Evolutionary conservation across 192 early-diverging fungal genomes (phyloP), one percentile per base, ranked within the genome.

Genomic region (Phycomyces nitens): DNA sequence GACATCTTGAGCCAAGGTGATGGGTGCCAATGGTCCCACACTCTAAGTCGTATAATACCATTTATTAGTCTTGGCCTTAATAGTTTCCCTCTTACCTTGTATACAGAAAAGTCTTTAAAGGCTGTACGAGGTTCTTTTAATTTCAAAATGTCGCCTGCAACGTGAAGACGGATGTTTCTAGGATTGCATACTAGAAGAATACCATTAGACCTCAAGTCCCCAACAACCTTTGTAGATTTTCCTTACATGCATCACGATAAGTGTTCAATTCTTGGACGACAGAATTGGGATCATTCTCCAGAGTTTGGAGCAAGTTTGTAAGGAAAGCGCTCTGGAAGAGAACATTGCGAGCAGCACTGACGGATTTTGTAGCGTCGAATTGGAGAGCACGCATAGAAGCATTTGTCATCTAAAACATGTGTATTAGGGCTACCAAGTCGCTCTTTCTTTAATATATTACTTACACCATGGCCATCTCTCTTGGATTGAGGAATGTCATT

Each of bases 401-500:
- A 34, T 34, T 66, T n/a, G 70, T 52, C 83, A 84, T 84, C 79
- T 79, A 62, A 11, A 29, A 56, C 50, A 43, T 21, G 42, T 42
- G 41, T 49, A 23, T 12, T 20, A 21, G 24, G n/a, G 47, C n/a
- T 22, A 23, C 24, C 11, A 16, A 8, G 18, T 47, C 44, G 12
- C 2, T 6, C 18, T 47, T 18, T n/a, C 15, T 2, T 18, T 3
- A 47, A 20, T 0, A 20, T 22, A 34, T 14, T 12, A 62, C 75
- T 63, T 79, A 82, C 80, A 41, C 70, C 53, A n/a, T 72, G 64
- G 14, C 83, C 84, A 58, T 86, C 82, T 21, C 84, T 72, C 52
- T 86, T 86, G 18, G 76, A 54, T 42, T 69, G 56, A 26, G 84
- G 84, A 49, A 86, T 79, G 34, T 86, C 80, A 56, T 83, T 82